Evolutionary conservation across 768 basidiomycete genomes (phyloP).

Genomic region (Asterophora parasitica): DNA sequence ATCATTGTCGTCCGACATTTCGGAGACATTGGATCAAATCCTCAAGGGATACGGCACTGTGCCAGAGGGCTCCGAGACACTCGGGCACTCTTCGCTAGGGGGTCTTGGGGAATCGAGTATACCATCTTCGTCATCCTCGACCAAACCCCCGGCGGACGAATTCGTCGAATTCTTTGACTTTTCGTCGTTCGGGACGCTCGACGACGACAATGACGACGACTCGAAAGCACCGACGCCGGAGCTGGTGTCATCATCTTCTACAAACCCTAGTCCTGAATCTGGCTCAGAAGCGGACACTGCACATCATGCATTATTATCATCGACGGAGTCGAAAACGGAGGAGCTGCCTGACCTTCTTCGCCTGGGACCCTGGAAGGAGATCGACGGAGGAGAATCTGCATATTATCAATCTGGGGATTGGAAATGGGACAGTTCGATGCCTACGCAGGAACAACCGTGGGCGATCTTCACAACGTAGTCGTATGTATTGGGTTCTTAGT

Average conservation of each 20-base stretch:
- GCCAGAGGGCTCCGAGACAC: conserved; percentile 37
- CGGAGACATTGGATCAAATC: conserved; percentile 59
- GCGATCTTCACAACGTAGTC: conserved; percentile 59
- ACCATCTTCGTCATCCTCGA: conserved; percentile 24
- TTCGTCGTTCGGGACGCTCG: conserved; percentile 50
- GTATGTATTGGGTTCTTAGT: conserved; percentile 32
- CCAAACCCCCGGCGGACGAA: conserved; percentile 34
- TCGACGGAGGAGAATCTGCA: conserved; percentile 71
- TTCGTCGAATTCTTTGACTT: conserved; percentile 69
- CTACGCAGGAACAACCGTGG: conserved; percentile 64
- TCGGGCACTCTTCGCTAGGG: conserved; percentile 30
- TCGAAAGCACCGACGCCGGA: conserved; percentile 76
- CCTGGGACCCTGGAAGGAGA: conserved; percentile 60
- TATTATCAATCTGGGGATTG: conserved; percentile 59
- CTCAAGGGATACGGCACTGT: conserved; percentile 47
- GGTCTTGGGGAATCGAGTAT: conserved; percentile 26
- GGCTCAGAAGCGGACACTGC: conserved; percentile 55
- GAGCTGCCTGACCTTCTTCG: conserved; percentile 51
- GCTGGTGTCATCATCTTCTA: conserved; percentile 62
- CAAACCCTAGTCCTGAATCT: conserved; percentile 75
- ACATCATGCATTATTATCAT: conserved; percentile 38
- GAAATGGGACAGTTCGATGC: conserved; percentile 75
- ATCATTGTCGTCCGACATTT: conserved; percentile 42
- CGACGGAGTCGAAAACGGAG: conserved; percentile 50
- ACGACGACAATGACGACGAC: conserved; percentile 49